Percentiles rank a stretch among this genome's conserved stretches.
Conservation (phyloP, 2,329 filamentous ascomycete species). For the Arthroderma sp. region DNA sequence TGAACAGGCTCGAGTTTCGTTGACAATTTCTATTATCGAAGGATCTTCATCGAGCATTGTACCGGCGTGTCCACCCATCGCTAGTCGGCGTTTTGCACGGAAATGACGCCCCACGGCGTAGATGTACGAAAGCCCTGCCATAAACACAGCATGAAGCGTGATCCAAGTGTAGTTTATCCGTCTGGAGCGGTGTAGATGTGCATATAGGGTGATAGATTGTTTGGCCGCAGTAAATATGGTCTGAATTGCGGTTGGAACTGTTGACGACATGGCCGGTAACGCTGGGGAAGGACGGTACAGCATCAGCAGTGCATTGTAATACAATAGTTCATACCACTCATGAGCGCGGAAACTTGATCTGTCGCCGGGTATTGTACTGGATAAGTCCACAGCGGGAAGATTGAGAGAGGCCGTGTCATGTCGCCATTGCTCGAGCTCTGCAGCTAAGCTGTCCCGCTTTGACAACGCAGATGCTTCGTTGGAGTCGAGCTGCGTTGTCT, state of each 20-base stretch:
- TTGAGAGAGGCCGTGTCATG: conserved; percentile 10
- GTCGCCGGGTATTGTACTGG: conserved; percentile 14
- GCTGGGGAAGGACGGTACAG: conserved; percentile 33
- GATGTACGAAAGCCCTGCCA: conserved; percentile 36
- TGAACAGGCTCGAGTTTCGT: conserved; percentile 34
- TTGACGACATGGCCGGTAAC: conserved; percentile 18
- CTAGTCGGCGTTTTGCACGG: conserved; percentile 19
- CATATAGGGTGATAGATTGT: conserved; percentile 34
- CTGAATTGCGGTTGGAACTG: conserved; percentile 22
- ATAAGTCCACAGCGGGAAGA: conserved; percentile 12
- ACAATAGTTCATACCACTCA: conserved; percentile 36
- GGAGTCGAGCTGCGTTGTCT: neutral
- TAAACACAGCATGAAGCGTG: conserved; percentile 39
- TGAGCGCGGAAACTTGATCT: conserved; percentile 32
- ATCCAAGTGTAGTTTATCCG: conserved; percentile 41
- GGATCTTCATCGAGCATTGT: conserved; percentile 25
- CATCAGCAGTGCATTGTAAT: conserved; percentile 35
- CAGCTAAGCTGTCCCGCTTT: conserved; percentile 8
- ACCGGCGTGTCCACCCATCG: conserved; percentile 4
- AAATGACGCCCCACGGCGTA: conserved; percentile 35
- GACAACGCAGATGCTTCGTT: conserved; percentile 7
- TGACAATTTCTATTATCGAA: conserved; percentile 34
- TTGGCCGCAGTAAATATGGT: conserved; percentile 32
- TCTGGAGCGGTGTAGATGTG: conserved; percentile 34
- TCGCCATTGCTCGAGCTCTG: conserved; percentile 19